Conservation (phyloP, 495 filamentous ascomycete genomes). For the Evansstolkia leycettana region DNA sequence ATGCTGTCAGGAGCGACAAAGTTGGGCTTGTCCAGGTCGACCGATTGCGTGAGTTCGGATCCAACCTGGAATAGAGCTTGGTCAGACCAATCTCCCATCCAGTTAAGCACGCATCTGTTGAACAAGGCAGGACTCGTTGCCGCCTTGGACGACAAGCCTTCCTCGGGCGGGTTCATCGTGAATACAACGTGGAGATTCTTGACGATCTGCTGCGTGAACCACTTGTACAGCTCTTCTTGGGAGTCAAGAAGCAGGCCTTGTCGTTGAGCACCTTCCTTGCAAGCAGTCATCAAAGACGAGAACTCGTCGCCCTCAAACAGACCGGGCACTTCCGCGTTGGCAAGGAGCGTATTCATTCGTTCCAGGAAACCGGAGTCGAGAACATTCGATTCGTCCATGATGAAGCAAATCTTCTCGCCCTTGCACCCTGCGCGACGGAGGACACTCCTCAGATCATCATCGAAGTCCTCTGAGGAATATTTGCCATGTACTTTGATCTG, state of each 20-base stretch:
- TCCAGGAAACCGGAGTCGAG: slow-evolving; percentile 97
- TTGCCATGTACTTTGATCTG: slow-evolving; percentile 99
- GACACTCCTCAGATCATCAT: slow-evolving; percentile 90
- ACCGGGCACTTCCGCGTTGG: slow-evolving; percentile 95
- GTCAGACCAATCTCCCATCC: slow-evolving; percentile 99
- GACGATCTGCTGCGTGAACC: slow-evolving; percentile 98
- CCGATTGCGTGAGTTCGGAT: slow-evolving; percentile 85
- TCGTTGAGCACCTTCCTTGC: slow-evolving; percentile 93
- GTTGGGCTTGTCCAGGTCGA: slow-evolving; percentile 80
- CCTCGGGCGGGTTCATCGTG: slow-evolving; percentile 99
- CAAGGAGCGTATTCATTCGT: slow-evolving; percentile 96
- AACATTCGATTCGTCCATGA: slow-evolving; percentile 99
- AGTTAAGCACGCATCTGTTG: slow-evolving; percentile 98
- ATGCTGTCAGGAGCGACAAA: slow-evolving; percentile 84
- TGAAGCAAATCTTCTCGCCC: slow-evolving; percentile 98
- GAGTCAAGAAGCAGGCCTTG: slow-evolving; percentile 92
- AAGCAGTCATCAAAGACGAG: slow-evolving; percentile 92
- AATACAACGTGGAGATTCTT: slow-evolving; percentile 99
- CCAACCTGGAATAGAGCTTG: slow-evolving; percentile 98
- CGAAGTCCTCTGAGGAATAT: slow-evolving; percentile 97
- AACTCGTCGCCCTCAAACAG: slow-evolving; percentile 97
- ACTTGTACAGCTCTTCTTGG: slow-evolving; percentile 97
- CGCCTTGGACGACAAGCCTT: slow-evolving; percentile 86
- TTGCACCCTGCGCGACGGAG: slow-evolving; percentile 91
- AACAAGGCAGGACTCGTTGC: slow-evolving; percentile 95